Base-by-base conservation (phyloP, 192 early-diverging fungal genomes). In the Physocladia obscura region DNA sequence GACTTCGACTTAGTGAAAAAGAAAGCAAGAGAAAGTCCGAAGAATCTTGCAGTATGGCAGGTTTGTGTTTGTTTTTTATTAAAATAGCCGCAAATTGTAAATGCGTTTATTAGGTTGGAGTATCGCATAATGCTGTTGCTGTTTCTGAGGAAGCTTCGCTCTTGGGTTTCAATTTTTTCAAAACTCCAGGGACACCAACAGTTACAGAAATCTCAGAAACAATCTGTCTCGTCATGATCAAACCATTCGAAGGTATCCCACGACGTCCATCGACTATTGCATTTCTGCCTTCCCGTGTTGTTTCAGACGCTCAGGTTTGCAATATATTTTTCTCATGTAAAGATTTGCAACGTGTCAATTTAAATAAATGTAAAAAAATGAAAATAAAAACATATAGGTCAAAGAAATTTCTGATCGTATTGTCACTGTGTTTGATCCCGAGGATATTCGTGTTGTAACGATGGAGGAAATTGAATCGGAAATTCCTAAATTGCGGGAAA, bases 101-200 rank as follows among this genome's bases (percentile, higher is more conserved):
- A n/a, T n/a, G n/a, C n/a, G 2, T 73, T 37, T 81, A 62, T 73
- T 62, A 77, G 29, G 57, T 84, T 39, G 83, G 83, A 36, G 67
- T 80, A 15, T 78, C 70, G 48, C 59, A 24, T 35, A 65, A 60
- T 17, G 67, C 80, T 40, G 70, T 78, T 8, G 74, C 80, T 2
- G 77, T 84, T 0, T 60, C 76, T 3, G 80, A 81, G 57, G 74
- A 81, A 21, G 80, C 65, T 17, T 68, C 65, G 22, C 54, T 68
- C 19, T 49, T 68, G 30, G 65, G 65, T 15, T 68, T 68, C 54
- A 68, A 68, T 36, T 68, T 68, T 57, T 22, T 35, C 32, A 8
- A 22, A 11, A 29, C 22, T 34, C 52, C 27, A 13, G 54, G 40
- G 4, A 21, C 65, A 24, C 65, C 65, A 22, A 26, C 65, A 21